A percentile compares a stretch with the other conserved stretches of the same genome.
Conservation (phyloP, 1,139 yeast genomes). For the Blastobotrys indianensis region DNA sequence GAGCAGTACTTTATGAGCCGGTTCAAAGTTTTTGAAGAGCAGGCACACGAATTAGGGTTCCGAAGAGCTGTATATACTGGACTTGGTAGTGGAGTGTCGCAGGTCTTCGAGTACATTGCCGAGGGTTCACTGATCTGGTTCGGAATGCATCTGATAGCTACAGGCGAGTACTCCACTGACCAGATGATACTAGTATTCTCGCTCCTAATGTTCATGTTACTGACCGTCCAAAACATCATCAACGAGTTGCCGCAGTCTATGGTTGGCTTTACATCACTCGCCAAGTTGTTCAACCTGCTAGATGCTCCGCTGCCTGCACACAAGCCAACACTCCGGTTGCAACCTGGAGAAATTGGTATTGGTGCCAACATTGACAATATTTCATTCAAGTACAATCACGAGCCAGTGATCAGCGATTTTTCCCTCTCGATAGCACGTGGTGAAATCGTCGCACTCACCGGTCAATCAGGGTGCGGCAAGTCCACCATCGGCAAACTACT, state of each 20-base stretch:
- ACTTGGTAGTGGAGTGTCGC: conserved; percentile 55
- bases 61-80: conserved; percentile 38
- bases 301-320: neutral
- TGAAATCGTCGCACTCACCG: conserved; percentile 76
- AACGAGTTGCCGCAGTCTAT: conserved; percentile 68
- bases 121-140: conserved; percentile 69
- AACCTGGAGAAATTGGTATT: too few relatives aligned
- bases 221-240: conserved; percentile 54
- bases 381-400: conserved; percentile 1
- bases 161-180: conserved; percentile 47
- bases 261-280: conserved; percentile 47
- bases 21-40: conserved; percentile 33
- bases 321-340: too few relatives aligned
- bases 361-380: neutral
- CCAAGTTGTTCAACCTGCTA: conserved; percentile 11
- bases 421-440: conserved; percentile 49
- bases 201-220: conserved; percentile 64
- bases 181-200: conserved; percentile 65
- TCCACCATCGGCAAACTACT: conserved; percentile 70
- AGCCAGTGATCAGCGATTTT: conserved; percentile 18
- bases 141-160: conserved; percentile 65
- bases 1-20: conserved; percentile 42
- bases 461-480: conserved; percentile 89
- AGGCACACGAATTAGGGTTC: conserved; percentile 17
- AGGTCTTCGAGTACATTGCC: conserved; percentile 50